Evolutionary conservation across 805 yeast genomes (phyloP), one percentile per base, ranked within the genome.

Genomic region (Wickerhamomyces bovis): DNA sequence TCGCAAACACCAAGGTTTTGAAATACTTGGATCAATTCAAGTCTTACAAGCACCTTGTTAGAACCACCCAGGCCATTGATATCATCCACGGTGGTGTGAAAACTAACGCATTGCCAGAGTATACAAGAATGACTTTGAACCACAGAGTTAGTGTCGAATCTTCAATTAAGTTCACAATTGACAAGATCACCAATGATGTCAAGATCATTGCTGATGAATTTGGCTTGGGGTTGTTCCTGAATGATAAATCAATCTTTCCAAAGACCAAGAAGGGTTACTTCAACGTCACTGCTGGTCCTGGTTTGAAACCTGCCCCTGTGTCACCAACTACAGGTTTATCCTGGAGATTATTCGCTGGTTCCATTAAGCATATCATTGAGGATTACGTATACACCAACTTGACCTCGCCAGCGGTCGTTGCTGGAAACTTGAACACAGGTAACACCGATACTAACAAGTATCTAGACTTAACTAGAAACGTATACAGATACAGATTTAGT

Each of bases 271-370:
- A 61, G 28, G 85, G 85, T 3, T 57, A 51, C 45, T 73, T 80
- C 57, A 66, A 63, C 18, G 31, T 54, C 19, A 45, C 49, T 2
- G 41, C 31, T 8, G 19, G 36, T 38, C 52, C 53, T 26, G 49
- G 57, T 2, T 58, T 75, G 35, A 79, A 75, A 41, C 78, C 81
- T 3, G 79, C 86, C 0, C 81, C 83, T 1, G 58, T 71, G 1
- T 67, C 82, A 0, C 85, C 85, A 9, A 55, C 61, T 39, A 48
- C 54, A 13, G 72, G 67, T 28, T 73, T 70, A 35, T 67, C 64
- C 1, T 84, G 87, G 86, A 66, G 69, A 13, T 54, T 67, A 26
- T 71, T 85, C 46, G 75, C 84, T 0, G 92, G 92, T 12, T 72
- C 83, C 16, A 68, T 81, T 33, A 75, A 82, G 51, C 75, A 78